Evolutionary conservation across 805 yeast genomes (phyloP).

Genomic region (Tetrapisispora nanseiensis): DNA sequence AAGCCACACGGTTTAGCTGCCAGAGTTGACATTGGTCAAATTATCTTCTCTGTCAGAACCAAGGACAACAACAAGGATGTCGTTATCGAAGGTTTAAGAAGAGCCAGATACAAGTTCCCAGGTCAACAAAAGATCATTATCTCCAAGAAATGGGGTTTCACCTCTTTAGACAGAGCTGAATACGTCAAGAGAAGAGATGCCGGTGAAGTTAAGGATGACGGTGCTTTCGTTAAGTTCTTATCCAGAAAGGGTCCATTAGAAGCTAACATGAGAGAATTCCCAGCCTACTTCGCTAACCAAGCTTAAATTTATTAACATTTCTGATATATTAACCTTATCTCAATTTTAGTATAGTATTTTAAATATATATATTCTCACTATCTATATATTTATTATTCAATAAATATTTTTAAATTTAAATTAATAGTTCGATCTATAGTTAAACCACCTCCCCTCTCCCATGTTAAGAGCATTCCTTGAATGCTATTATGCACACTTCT

Average conservation of each 20-base stretch:
- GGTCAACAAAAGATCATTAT: conserved; percentile 99
- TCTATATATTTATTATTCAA: not conserved
- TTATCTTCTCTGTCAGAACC: conserved; percentile 95
- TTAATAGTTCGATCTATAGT: not conserved
- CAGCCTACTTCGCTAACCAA: conserved; percentile 53
- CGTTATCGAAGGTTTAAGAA: conserved; percentile 98
- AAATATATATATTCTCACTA: not conserved
- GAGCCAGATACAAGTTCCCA: conserved; percentile 99
- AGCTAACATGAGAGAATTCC: conserved; percentile 87
- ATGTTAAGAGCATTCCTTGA: not conserved
- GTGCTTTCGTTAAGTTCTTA: conserved; percentile 99
- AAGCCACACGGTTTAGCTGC: conserved; percentile 99
- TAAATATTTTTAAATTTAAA: no score
- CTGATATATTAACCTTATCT: not conserved
- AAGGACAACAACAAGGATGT: conserved; percentile 96
- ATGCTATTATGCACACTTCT: no score
- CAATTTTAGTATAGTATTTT: not conserved
- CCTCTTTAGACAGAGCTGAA: conserved; percentile 95
- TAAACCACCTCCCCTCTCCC: not conserved
- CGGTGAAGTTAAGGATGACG: conserved; percentile 98
- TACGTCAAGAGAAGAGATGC: conserved; percentile 89
- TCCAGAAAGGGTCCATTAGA: conserved; percentile 92
- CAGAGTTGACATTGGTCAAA: conserved; percentile 97
- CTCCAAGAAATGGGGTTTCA: conserved; percentile 99
- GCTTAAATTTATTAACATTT: conserved; percentile 27